Conservation (phyloP, 169 alveolate genomes). For the Plasmodium blacklocki region DNA sequence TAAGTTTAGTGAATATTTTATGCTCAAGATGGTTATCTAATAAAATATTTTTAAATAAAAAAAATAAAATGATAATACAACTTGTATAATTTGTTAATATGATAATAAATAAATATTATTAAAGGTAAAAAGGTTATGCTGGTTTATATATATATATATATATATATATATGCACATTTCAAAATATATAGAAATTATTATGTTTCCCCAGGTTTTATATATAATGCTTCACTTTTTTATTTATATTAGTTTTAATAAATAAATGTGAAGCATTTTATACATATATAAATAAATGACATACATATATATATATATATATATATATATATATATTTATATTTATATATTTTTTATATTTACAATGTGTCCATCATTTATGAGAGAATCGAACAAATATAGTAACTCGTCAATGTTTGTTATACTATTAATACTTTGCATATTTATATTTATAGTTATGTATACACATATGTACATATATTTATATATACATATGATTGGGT, state of each 20-base stretch:
- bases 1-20: conserved; percentile 21
- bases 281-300: background rate
- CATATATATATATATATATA: background rate
- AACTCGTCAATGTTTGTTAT: conserved; percentile 31
- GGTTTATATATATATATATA: background rate
- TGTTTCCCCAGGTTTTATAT: too few species aligned
- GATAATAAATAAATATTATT: background rate
- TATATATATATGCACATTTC: background rate
- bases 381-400: conserved; percentile 50
- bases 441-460: background rate
- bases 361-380: conserved; percentile 49
- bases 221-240: background rate
- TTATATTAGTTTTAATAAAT: background rate
- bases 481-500: too few species aligned
- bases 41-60: background rate
- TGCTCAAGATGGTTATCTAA: conserved; percentile 32
- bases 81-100: background rate
- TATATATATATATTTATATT: background rate
- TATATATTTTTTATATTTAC: conserved; percentile 25
- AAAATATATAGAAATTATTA: background rate
- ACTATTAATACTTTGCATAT: conserved; percentile 40
- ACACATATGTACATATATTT: background rate
- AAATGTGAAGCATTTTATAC: background rate
- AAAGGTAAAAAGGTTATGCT: background rate
- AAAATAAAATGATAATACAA: background rate